Percentiles rank a stretch among this genome's conserved stretches.
These are phyloP conservation scores for Albifimbria verrucaria DNA, from an alignment of 2,329 filamentous ascomycete genomes.

Conservation along the genomic window DNA sequence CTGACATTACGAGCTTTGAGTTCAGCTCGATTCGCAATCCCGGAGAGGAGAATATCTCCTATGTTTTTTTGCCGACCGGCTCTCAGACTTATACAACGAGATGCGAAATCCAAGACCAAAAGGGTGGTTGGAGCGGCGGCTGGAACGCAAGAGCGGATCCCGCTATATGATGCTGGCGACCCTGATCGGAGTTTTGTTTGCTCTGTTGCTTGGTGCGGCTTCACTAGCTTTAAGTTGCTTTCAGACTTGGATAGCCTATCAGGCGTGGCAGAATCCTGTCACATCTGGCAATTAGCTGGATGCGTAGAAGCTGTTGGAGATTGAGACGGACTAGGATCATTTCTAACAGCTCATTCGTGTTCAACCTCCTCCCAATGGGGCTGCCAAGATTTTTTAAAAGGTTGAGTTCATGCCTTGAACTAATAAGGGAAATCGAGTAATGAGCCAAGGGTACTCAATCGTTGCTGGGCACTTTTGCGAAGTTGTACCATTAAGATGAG, in stretches of 20 bases:
- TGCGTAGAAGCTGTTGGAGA: too few relatives aligned
- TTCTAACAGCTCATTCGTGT: too few relatives aligned
- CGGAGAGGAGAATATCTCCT: background rate
- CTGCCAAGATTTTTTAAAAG: too few relatives aligned
- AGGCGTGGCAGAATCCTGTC: background rate
- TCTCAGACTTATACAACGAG: background rate
- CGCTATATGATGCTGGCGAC: slow-evolving; percentile 1
- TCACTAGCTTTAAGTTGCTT: background rate
- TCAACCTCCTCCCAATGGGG: too few relatives aligned
- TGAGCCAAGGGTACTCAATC: too few relatives aligned
- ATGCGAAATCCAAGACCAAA: background rate
- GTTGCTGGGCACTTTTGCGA: too few relatives aligned
- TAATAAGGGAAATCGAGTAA: too few relatives aligned
- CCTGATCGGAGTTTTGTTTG: background rate
- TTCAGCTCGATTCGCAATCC: background rate
- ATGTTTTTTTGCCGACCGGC: background rate
- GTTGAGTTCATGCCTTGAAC: too few relatives aligned
- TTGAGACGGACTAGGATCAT: too few relatives aligned
- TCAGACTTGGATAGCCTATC: slow-evolving; percentile 1
- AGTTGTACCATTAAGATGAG: too few relatives aligned
- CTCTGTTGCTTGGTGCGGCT: background rate
- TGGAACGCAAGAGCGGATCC: background rate
- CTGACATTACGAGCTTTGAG: background rate
- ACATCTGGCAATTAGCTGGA: background rate
- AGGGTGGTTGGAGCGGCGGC: background rate